phyloP scores from a whole-genome alignment of 169 alveolate species.

The Cryptosporidium xiaoi region DNA sequence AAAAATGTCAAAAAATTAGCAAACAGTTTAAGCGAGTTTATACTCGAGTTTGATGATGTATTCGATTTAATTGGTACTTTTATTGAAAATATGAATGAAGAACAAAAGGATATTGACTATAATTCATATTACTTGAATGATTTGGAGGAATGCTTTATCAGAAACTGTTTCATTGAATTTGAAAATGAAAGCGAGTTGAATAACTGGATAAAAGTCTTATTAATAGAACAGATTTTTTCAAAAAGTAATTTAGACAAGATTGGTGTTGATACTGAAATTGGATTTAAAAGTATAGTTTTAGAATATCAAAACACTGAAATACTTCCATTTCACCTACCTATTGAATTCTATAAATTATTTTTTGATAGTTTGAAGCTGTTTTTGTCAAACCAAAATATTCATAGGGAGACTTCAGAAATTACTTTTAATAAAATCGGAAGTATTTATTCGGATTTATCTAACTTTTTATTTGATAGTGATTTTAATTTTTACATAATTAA shows the following conservation, averaged over 20 bases:
- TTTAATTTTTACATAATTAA: too few species aligned
- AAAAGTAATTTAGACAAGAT: neutral
- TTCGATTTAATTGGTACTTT: neutral
- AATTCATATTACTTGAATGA: too few species aligned
- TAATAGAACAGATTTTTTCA: neutral
- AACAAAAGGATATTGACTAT: too few species aligned
- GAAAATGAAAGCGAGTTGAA: conserved; percentile 9
- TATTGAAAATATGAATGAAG: neutral
- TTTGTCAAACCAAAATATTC: neutral
- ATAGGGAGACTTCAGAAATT: too few species aligned
- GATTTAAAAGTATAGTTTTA: neutral
- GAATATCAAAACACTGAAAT: conserved; percentile 24
- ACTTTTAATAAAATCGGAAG: too few species aligned
- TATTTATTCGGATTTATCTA: too few species aligned
- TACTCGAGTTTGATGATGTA: neutral
- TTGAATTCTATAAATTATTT: conserved; percentile 3
- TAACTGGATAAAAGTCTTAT: conserved; percentile 5
- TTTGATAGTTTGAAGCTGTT: neutral
- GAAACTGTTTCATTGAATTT: conserved; percentile 30
- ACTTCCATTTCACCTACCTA: conserved; percentile 27
- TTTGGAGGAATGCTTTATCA: too few species aligned
- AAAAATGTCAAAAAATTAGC: neutral
- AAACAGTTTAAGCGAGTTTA: neutral
- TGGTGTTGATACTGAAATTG: neutral
- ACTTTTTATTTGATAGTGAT: too few species aligned